Percentiles rank a stretch among this genome's conserved stretches.
Conservation (phyloP, 768 basidiomycete species). For the Termitomyces sp. region DNA sequence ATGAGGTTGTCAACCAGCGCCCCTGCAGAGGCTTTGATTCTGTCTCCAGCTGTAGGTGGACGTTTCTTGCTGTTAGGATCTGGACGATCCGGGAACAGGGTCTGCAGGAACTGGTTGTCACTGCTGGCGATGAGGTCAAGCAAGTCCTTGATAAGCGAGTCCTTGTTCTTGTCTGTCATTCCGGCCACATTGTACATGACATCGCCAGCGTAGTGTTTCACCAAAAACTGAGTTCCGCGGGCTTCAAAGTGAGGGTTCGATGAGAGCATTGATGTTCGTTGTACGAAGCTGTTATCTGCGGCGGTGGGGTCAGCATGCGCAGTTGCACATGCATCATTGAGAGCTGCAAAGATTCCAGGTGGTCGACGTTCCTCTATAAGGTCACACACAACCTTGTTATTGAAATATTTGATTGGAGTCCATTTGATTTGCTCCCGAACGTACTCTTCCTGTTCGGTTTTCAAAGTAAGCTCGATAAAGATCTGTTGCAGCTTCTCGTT, state of each 20-base stretch:
- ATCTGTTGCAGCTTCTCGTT: slow-evolving; percentile 99
- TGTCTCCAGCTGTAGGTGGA: slow-evolving; percentile 96
- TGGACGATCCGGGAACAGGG: slow-evolving; percentile 88
- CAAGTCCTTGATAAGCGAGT: slow-evolving; percentile 90
- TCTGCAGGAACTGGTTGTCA: slow-evolving; percentile 81
- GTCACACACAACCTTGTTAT: slow-evolving; percentile 97
- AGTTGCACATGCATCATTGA: slow-evolving; percentile 99
- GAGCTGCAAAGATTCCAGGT: slow-evolving; percentile 94
- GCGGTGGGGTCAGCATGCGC: slow-evolving; percentile 96
- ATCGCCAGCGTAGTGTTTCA: slow-evolving; percentile 97
- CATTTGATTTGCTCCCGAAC: slow-evolving; percentile 98
- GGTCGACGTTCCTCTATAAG: slow-evolving; percentile 96
- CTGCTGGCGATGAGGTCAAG: slow-evolving; percentile 84
- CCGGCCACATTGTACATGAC: slow-evolving; percentile 97
- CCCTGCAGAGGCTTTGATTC: slow-evolving; percentile 96
- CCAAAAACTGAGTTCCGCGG: slow-evolving; percentile 90
- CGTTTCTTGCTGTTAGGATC: slow-evolving; percentile 98
- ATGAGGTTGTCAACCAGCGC: slow-evolving; percentile 97
- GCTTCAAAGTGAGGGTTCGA: slow-evolving; percentile 93
- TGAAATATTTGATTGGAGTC: slow-evolving; percentile 99
- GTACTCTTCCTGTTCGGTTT: slow-evolving; percentile 99
- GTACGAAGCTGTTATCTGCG: slow-evolving; percentile 95
- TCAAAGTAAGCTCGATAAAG: slow-evolving; percentile 97
- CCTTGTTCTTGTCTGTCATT: slow-evolving; percentile 99
- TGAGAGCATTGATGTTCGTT: slow-evolving; percentile 77